A percentile compares a stretch with the other conserved stretches of the same genome.
Conservation (phyloP, 805 yeast species). For the Phaffomyces thermotolerans region DNA sequence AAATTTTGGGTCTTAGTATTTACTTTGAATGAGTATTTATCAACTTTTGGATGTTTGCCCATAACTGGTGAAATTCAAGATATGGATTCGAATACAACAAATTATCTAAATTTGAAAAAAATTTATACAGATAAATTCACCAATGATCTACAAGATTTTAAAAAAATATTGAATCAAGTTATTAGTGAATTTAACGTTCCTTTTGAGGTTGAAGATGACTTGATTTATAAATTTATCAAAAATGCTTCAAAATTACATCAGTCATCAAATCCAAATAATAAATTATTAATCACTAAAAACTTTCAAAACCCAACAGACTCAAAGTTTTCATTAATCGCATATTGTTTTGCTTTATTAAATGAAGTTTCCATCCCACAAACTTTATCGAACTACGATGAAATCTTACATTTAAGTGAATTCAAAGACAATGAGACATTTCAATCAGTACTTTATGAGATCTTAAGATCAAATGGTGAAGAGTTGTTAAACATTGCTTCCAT, state of each 20-base stretch:
- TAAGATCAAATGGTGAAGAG: constrained; percentile 35
- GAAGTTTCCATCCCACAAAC: neutral
- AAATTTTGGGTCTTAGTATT: constrained; percentile 55
- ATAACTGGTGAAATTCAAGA: constrained; percentile 75
- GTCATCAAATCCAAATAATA: constrained; percentile 5
- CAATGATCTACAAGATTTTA: constrained; percentile 38
- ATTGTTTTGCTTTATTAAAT: neutral
- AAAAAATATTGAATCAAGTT: constrained; percentile 26
- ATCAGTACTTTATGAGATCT: constrained; percentile 35
- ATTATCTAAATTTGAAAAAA: constrained; percentile 49
- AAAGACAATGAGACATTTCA: constrained; percentile 27
- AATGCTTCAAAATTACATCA: constrained; percentile 43
- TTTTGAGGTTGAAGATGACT: constrained; percentile 21
- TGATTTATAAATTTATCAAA: constrained; percentile 47
- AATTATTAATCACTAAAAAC: neutral
- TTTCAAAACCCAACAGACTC: neutral
- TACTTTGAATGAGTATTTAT: constrained; percentile 48
- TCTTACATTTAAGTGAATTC: neutral
- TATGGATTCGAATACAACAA: constrained; percentile 72
- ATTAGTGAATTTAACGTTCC: constrained; percentile 20
- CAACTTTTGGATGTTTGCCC: constrained; percentile 44
- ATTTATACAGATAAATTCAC: constrained; percentile 51
- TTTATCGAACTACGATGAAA: neutral
- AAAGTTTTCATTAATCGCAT: constrained; percentile 5
- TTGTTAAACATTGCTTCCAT: constrained; percentile 56